These are phyloP conservation scores for Clathrus columnatus DNA, from an alignment of 768 basidiomycete genomes.

Conservation along the genomic window DNA sequence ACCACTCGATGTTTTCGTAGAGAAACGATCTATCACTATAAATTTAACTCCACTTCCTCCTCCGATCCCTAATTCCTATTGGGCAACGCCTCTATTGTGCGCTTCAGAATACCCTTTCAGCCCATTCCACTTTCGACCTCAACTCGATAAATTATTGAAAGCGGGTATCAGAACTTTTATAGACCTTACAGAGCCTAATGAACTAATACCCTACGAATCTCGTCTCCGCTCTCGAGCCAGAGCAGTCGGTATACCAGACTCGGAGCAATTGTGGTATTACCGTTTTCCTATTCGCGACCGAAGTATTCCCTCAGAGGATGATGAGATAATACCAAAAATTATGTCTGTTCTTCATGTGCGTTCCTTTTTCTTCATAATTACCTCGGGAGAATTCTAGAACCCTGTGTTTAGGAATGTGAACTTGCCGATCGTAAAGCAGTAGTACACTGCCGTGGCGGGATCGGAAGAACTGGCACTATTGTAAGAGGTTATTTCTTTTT, in stretches of 20 bases:
- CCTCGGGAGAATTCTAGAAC: constrained; percentile 37
- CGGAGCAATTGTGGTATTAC: constrained; percentile 56
- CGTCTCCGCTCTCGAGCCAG: constrained; percentile 45
- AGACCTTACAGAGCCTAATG: constrained; percentile 76
- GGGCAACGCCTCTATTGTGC: constrained; percentile 64
- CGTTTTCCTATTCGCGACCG: constrained; percentile 73
- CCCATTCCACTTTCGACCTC: constrained; percentile 40
- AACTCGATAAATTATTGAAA: constrained; percentile 62
- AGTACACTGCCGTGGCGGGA: constrained; percentile 74
- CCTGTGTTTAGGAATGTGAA: constrained; percentile 53
- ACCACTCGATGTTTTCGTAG: background rate
- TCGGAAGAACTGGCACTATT: constrained; percentile 57
- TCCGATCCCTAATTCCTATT: constrained; percentile 43
- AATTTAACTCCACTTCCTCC: background rate
- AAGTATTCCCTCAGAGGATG: constrained; percentile 36
- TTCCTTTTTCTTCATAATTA: background rate
- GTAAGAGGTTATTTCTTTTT: constrained; percentile 20
- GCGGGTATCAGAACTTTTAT: constrained; percentile 75
- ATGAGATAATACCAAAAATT: constrained; percentile 2
- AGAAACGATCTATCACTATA: background rate
- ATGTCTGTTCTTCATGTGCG: constrained; percentile 8
- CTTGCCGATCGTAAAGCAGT: constrained; percentile 50
- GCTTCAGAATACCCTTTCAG: constrained; percentile 76
- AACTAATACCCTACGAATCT: constrained; percentile 57
- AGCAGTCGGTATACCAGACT: constrained; percentile 44